A percentile compares a stretch with the other conserved stretches of the same genome.
These are phyloP conservation scores for Silene vulgaris DNA, from an alignment of 179 eudicot genomes.

Conservation along the genomic window DNA sequence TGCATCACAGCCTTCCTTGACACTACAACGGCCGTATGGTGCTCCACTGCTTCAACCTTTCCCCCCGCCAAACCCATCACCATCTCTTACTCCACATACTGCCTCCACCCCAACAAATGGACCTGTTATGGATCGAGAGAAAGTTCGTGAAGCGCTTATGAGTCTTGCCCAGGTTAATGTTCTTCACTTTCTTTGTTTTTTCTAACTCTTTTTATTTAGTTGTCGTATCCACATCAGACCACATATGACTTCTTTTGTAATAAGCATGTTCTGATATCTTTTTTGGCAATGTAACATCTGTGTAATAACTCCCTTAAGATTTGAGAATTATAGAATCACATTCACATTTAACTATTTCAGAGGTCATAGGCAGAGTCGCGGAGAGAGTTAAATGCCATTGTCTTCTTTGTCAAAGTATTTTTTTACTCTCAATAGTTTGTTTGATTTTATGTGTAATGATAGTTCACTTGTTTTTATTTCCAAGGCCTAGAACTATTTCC, in stretches of 20 bases:
- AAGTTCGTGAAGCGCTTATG: constrained; percentile 72
- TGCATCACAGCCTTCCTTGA: constrained; percentile 48
- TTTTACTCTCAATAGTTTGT: background rate
- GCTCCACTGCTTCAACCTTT: constrained; percentile 92
- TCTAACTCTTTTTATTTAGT: background rate
- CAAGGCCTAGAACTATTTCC: background rate
- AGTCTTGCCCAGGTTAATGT: constrained; percentile 66
- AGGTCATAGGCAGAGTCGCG: background rate
- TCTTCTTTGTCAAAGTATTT: background rate
- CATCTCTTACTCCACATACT: constrained; percentile 58
- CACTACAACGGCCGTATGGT: constrained; percentile 63
- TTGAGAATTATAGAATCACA: background rate
- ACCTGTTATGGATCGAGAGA: constrained; percentile 53
- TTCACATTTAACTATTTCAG: background rate
- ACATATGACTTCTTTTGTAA: background rate
- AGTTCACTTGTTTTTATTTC: background rate
- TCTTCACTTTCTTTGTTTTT: background rate
- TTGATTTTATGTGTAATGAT: background rate
- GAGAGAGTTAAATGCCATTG: background rate
- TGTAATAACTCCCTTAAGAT: background rate
- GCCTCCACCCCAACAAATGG: constrained; percentile 38
- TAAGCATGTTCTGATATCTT: background rate
- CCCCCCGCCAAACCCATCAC: constrained; percentile 89
- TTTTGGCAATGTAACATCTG: background rate
- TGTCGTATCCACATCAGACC: background rate